Evolutionary conservation across 1,139 yeast species (phyloP).

Genomic region (Arxiozyma telluris): DNA sequence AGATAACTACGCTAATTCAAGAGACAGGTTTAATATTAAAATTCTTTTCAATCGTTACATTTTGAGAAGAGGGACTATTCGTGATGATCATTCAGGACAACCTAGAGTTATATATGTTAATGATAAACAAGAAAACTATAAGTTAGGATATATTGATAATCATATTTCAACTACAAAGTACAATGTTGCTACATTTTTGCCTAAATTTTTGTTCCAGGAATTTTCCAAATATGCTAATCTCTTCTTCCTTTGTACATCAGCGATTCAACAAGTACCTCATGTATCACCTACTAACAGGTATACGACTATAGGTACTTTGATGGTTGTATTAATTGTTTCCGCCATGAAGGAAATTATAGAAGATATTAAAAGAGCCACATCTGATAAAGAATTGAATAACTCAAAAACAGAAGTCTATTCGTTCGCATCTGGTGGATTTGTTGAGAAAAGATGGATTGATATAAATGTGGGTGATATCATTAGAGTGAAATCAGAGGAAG

Average conservation of each 20-base stretch:
- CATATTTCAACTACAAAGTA: constrained; percentile 96
- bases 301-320: constrained; percentile 87
- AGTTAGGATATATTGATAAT: constrained; percentile 62
- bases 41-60: constrained; percentile 41
- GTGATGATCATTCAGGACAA: constrained; percentile 32
- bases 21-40: constrained; percentile 46
- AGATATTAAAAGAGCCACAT: constrained; percentile 78
- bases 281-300: constrained; percentile 95
- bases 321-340: constrained; percentile 77
- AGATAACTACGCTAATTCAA: constrained; percentile 24
- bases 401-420: constrained; percentile 68
- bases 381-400: constrained; percentile 82
- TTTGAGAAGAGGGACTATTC: constrained; percentile 33
- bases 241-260: constrained; percentile 85
- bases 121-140: constrained; percentile 46
- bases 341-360: constrained; percentile 88
- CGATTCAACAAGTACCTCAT: constrained; percentile 92
- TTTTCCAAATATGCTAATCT: constrained; percentile 94
- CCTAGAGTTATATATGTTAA: constrained; percentile 71
- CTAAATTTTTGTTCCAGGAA: constrained; percentile 91
- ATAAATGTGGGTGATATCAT: constrained; percentile 89
- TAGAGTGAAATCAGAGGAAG: constrained; percentile 74
- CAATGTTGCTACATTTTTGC: constrained; percentile 84
- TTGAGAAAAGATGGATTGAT: constrained; percentile 70
- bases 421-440: constrained; percentile 50